Base-by-base conservation (phyloP, 208 protist genomes). In the Tritrichomonas foetus region DNA sequence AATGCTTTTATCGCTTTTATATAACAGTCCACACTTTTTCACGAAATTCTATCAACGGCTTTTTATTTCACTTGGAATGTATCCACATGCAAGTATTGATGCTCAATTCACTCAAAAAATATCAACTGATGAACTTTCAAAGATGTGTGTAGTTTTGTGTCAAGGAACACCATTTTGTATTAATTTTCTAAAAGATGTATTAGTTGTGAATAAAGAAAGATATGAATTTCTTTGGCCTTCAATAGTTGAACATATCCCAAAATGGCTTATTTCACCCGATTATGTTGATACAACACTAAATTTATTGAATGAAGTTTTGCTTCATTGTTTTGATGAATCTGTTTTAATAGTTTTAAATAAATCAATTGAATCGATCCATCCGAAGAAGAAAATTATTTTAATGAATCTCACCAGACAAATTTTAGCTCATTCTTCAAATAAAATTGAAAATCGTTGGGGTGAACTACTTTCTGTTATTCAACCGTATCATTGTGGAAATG, bases 81-180 rank as follows among this genome's bases (percentile, higher is more conserved):
- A 89, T 89, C 14, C 44, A 2, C 14, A 57, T 16, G 13, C 78
- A 3, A 89, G 57, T 8, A 57, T 89, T 39, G 78, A 89, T 50
- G 47, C 78, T 11, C 14, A 44, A 39, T 89, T 89, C 47, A 89
- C 78, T 33, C 33, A 9, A 16, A 44, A 89, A 57, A 1, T 89
- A 16, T 25, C 13, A 39, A 5, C 20, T n/a, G 5, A 20, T 20
- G 78, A 89, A 36, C 1, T 89, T 41, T 44, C 57, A 16, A 89
- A 89, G 25, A n/a, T 89, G 47, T 61, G 41, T 3, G 27, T 41
- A 57, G 41, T 89, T 20, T 57, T 89, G 8, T 14, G 33, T 14
- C 53, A 33, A 33, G 78, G 78, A 33, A 61, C 41, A 25, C 44
- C 78, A 89, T 89, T 89, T 89, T 89, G 41, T 20, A 57, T 89